Evolutionary conservation across 495 filamentous ascomycete species (phyloP).

Genomic region (Achaetomiella virescens): DNA sequence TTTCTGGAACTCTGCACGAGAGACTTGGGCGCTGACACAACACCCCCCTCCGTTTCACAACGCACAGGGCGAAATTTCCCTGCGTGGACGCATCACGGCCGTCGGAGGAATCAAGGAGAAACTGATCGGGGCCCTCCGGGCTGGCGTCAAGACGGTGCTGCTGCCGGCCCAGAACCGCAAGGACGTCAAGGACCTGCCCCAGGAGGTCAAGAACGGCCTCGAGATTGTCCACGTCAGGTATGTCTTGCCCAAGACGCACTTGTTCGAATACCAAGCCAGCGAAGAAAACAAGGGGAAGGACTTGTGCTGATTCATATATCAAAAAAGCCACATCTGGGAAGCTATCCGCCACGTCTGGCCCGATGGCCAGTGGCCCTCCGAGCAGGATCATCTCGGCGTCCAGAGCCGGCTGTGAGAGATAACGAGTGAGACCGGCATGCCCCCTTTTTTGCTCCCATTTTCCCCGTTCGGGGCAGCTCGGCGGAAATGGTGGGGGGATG

Average conservation of each 20-base stretch:
- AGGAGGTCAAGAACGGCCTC: slow-evolving; percentile 81
- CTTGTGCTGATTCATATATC: neutral
- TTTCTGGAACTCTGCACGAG: neutral
- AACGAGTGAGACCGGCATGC: neutral
- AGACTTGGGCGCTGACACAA: slow-evolving; percentile 25
- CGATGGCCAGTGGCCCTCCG: slow-evolving; percentile 69
- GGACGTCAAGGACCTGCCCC: slow-evolving; percentile 85
- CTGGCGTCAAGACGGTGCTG: slow-evolving; percentile 90
- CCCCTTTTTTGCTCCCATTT: neutral
- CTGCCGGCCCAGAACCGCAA: slow-evolving; percentile 85
- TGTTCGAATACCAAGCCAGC: neutral
- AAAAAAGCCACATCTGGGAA: slow-evolving; percentile 75
- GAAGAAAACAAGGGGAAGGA: neutral
- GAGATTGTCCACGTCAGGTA: slow-evolving; percentile 86
- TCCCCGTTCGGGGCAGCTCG: neutral
- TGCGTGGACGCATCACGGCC: slow-evolving; percentile 78
- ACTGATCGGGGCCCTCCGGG: slow-evolving; percentile 85
- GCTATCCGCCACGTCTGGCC: slow-evolving; percentile 80
- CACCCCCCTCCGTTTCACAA: slow-evolving; percentile 11
- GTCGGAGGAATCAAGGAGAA: slow-evolving; percentile 99
- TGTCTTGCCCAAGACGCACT: slow-evolving; percentile 24
- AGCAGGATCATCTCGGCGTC: slow-evolving; percentile 43
- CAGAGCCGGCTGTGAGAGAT: slow-evolving; percentile 30
- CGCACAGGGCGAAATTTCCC: slow-evolving; percentile 71
- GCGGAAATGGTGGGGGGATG: neutral